Conservation (phyloP, 148 eudicot species). For the Linanthus parryae region DNA sequence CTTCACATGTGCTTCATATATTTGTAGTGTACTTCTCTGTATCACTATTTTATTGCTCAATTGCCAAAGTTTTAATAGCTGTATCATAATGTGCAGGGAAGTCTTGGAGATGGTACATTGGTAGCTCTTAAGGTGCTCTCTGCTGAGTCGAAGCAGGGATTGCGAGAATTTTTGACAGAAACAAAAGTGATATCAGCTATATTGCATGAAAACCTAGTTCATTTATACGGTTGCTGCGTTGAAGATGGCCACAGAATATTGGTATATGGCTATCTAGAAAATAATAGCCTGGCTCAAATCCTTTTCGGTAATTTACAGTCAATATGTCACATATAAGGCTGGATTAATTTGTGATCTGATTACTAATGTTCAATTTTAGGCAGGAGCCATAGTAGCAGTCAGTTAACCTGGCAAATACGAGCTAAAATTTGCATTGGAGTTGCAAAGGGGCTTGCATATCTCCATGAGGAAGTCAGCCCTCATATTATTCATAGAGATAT, state of each 20-base stretch:
- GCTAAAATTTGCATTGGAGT: slow-evolving; percentile 57
- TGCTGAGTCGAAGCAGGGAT: slow-evolving; percentile 69
- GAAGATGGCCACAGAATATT: slow-evolving; percentile 60
- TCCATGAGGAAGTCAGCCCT: slow-evolving; percentile 73
- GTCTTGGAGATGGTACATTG: slow-evolving; percentile 51
- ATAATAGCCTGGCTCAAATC: slow-evolving; percentile 74
- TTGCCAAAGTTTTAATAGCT: background rate
- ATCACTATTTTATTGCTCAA: background rate
- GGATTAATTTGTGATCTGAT: background rate
- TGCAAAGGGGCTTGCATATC: slow-evolving; percentile 76
- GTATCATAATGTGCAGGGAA: slow-evolving; percentile 44
- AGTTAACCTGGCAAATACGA: slow-evolving; percentile 59
- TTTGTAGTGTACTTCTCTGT: background rate
- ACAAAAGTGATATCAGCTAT: slow-evolving; percentile 48
- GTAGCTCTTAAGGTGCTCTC: slow-evolving; percentile 82
- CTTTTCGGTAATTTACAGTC: slow-evolving; percentile 46
- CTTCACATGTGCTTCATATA: background rate
- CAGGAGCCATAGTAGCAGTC: slow-evolving; percentile 23
- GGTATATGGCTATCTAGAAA: slow-evolving; percentile 78
- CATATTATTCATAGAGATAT: slow-evolving; percentile 85
- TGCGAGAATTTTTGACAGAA: slow-evolving; percentile 68
- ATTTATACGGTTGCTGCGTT: slow-evolving; percentile 73
- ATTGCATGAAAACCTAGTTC: slow-evolving; percentile 81
- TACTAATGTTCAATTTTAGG: slow-evolving; percentile 29
- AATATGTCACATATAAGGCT: background rate